Conservation (phyloP, 352 stramenopile species). For the Elongisporangium undulatum region DNA sequence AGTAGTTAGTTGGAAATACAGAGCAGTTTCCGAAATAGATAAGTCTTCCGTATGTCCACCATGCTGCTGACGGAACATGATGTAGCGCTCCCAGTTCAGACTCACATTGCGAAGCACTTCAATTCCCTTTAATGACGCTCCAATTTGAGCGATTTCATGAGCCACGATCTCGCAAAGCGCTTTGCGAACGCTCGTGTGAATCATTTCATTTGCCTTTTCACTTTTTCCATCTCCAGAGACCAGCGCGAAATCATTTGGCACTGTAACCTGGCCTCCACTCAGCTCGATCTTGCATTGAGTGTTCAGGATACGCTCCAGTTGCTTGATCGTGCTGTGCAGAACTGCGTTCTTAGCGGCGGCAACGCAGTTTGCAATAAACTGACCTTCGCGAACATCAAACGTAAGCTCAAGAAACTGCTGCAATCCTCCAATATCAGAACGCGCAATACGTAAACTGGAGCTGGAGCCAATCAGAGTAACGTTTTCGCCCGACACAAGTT, state of each 20-base stretch:
- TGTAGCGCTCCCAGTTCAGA: conserved; percentile 84
- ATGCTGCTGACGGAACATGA: conserved; percentile 79
- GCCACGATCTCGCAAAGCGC: conserved; percentile 79
- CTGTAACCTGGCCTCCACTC: background rate
- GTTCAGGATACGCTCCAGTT: conserved; percentile 70
- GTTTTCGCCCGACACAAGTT: conserved; percentile 70
- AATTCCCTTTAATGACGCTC: conserved; percentile 71
- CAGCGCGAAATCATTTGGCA: conserved; percentile 64
- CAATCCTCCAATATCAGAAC: conserved; percentile 71
- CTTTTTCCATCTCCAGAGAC: conserved; percentile 69
- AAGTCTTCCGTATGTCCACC: conserved; percentile 71
- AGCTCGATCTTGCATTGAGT: conserved; percentile 75
- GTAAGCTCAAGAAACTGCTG: conserved; percentile 76
- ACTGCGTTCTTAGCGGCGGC: conserved; percentile 54
- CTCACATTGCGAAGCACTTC: conserved; percentile 75
- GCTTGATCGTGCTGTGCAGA: conserved; percentile 43
- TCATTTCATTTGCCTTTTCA: conserved; percentile 67
- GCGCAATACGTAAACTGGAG: conserved; percentile 56
- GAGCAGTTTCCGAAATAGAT: conserved; percentile 75
- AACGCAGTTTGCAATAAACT: conserved; percentile 66
- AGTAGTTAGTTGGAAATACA: conserved; percentile 81
- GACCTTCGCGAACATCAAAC: conserved; percentile 74
- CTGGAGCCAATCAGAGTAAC: conserved; percentile 56
- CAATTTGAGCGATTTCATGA: conserved; percentile 76
- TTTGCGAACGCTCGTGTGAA: conserved; percentile 64